phyloP scores from a whole-genome alignment of 768 basidiomycete species.

The Neoboletus subvelutipes region DNA sequence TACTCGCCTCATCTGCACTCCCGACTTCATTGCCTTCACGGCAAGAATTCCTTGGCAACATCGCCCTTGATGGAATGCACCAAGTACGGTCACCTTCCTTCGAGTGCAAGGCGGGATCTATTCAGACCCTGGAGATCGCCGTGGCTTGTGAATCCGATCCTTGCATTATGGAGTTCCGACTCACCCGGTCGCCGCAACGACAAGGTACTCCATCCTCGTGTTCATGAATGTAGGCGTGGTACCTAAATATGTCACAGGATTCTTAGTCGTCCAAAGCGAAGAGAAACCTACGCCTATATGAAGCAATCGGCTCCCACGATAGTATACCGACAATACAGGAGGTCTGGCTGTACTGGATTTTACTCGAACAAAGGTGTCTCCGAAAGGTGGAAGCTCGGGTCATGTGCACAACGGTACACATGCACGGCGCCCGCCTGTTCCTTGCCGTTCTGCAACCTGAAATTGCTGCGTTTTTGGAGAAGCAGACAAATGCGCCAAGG shows the following conservation, averaged over 20 bases:
- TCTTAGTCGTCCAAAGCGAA: conserved; percentile 22
- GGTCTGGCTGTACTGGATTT: neutral
- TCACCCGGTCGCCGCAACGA: conserved; percentile 14
- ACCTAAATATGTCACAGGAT: conserved; percentile 10
- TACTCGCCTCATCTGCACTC: conserved; percentile 7
- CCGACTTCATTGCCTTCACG: conserved; percentile 11
- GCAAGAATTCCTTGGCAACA: conserved; percentile 18
- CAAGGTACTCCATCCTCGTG: conserved; percentile 17
- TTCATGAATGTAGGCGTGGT: neutral
- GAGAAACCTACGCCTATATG: neutral
- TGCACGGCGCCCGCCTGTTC: neutral
- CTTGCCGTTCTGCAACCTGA: neutral
- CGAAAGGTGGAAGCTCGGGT: neutral
- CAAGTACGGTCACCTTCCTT: conserved; percentile 13
- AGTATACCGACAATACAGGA: neutral
- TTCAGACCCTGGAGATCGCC: conserved; percentile 23
- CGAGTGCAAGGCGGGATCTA: conserved; percentile 12
- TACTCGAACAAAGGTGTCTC: neutral
- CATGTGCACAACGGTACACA: neutral
- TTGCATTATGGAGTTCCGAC: conserved; percentile 23
- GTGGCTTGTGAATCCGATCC: conserved; percentile 22
- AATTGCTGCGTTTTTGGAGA: neutral
- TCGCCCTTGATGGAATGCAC: conserved; percentile 12
- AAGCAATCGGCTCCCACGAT: neutral
- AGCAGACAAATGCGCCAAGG: neutral